phyloP scores from a whole-genome alignment of 2,329 filamentous ascomycete species.

The Beauveria rudraprayagi region DNA sequence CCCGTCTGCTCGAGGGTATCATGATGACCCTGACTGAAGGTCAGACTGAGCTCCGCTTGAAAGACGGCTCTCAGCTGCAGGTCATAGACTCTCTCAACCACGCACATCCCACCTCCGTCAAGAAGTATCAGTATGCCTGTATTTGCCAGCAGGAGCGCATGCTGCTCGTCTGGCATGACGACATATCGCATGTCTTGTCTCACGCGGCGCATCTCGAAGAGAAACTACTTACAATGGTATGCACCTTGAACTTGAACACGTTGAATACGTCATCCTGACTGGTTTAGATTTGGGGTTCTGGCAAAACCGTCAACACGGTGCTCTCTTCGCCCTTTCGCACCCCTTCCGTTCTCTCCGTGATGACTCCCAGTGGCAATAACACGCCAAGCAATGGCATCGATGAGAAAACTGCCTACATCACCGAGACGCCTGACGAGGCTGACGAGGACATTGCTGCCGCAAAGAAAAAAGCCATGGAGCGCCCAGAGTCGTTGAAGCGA shows the following conservation, averaged over 20 bases:
- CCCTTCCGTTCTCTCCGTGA: background rate
- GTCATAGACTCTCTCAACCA: conserved; percentile 34
- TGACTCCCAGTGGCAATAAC: conserved; percentile 2
- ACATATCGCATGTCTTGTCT: conserved; percentile 30
- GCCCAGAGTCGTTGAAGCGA: conserved; percentile 32
- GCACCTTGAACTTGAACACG: conserved; percentile 16
- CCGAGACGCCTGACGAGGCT: conserved; percentile 14
- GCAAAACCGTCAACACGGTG: background rate
- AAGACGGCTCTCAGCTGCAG: conserved; percentile 35
- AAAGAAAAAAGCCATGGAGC: conserved; percentile 18
- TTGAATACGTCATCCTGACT: conserved; percentile 13
- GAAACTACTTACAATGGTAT: conserved; percentile 25
- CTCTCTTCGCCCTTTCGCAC: background rate
- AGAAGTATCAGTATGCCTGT: conserved; percentile 35
- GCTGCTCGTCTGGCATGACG: conserved; percentile 36
- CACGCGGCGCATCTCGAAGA: conserved; percentile 28
- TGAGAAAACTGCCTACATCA: conserved; percentile 15
- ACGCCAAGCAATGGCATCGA: background rate
- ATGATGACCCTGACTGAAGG: conserved; percentile 30
- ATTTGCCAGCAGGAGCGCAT: conserved; percentile 33
- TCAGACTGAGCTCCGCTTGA: conserved; percentile 34
- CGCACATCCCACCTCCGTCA: conserved; percentile 30
- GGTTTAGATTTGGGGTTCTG: conserved; percentile 11
- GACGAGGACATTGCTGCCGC: conserved; percentile 13
- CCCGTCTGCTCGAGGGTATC: conserved; percentile 37